phyloP scores from a whole-genome alignment of 2,329 filamentous ascomycete species.

The Colletotrichum noveboracense region DNA sequence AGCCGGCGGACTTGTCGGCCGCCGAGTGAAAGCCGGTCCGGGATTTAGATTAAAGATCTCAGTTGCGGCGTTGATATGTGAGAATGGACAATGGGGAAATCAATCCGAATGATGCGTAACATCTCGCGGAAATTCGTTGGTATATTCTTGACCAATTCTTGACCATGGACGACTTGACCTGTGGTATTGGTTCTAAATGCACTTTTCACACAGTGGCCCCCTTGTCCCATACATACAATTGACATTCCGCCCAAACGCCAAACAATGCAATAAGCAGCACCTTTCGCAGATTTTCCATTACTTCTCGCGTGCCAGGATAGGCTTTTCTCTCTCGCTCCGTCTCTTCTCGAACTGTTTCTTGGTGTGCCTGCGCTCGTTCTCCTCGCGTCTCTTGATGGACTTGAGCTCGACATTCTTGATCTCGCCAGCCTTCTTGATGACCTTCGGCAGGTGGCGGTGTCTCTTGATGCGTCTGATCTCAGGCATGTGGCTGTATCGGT shows the following conservation, averaged over 20 bases:
- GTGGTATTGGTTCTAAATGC: constrained; percentile 6
- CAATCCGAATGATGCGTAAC: background rate
- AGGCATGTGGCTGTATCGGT: constrained; percentile 93
- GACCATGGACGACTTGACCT: background rate
- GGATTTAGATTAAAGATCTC: background rate
- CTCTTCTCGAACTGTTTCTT: constrained; percentile 80
- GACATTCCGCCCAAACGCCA: constrained; percentile 18
- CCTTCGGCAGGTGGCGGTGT: constrained; percentile 89
- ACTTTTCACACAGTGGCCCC: constrained; percentile 15
- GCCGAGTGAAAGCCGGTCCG: background rate
- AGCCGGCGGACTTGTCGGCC: constrained; percentile 7
- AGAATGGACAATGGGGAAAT: background rate
- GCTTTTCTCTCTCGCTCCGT: constrained; percentile 88
- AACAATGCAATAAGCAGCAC: constrained; percentile 21
- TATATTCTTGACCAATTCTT: background rate
- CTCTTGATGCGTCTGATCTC: constrained; percentile 90
- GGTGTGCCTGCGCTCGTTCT: constrained; percentile 92
- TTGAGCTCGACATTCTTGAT: constrained; percentile 92
- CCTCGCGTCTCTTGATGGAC: constrained; percentile 86
- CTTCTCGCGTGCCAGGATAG: constrained; percentile 74
- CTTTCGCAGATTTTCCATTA: constrained; percentile 32
- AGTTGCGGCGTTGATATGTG: background rate
- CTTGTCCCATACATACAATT: constrained; percentile 4
- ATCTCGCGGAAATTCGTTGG: background rate
- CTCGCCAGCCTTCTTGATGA: constrained; percentile 93